Conservation (phyloP, 208 protist genomes). For the Acanthamoeba sp. region DNA sequence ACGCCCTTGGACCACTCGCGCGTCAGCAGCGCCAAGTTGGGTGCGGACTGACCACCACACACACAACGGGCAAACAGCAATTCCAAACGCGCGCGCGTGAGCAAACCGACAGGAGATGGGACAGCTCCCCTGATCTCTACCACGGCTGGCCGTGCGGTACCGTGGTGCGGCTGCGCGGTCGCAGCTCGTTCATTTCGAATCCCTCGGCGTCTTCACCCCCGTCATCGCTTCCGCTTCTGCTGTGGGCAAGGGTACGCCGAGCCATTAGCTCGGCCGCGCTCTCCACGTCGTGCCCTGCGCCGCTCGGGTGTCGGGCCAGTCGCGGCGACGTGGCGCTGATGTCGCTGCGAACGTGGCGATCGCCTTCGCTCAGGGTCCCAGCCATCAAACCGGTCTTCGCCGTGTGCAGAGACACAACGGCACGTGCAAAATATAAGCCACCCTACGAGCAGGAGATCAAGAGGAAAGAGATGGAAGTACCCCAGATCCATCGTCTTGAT, state of each 20-base stretch:
- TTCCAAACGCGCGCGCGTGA: not conserved
- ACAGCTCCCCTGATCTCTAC: not conserved
- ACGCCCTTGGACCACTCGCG: constrained; percentile 55
- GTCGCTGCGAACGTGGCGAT: not conserved
- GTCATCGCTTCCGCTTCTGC: not conserved
- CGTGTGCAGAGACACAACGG: no score
- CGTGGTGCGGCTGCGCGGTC: constrained; percentile 6
- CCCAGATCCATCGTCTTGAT: not conserved
- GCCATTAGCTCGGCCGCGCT: not conserved
- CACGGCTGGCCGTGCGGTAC: not conserved
- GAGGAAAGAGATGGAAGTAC: not conserved
- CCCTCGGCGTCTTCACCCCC: not conserved
- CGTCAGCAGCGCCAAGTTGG: not conserved
- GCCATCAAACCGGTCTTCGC: not conserved
- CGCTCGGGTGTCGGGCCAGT: not conserved
- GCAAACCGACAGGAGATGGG: not conserved
- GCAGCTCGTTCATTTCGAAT: constrained; percentile 61
- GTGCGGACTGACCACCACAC: not conserved
- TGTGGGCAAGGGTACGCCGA: not conserved
- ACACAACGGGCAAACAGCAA: not conserved
- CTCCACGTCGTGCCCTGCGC: not conserved
- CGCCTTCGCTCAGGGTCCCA: not conserved
- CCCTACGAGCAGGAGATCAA: no score
- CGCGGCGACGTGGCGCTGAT: not conserved
- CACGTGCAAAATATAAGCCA: not conserved